Base-by-base conservation (phyloP, 2,329 filamentous ascomycete genomes). In the Neofusicoccum parvum region DNA sequence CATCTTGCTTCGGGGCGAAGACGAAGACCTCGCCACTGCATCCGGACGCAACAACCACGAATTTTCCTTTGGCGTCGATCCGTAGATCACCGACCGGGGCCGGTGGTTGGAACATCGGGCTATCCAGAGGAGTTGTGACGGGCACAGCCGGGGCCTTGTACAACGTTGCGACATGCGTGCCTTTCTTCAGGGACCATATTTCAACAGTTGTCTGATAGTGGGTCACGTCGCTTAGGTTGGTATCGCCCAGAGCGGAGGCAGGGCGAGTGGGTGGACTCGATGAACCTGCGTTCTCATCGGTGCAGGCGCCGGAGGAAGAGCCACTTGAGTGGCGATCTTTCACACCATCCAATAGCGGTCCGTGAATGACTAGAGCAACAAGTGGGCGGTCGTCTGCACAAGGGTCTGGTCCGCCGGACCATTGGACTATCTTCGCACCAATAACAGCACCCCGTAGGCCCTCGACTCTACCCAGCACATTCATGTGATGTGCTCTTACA, bases 131-230 rank as follows among this genome's bases (percentile, higher is more conserved):
- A 67, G 86, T 80, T 72, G 85, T 82, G 71, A 91, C 77, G 53
- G 87, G 80, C 63, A 87, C 81, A 74, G 87, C 83, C 58, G 91
- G 86, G 49, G 90, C 88, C 71, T 88, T 86, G 67, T 96, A 88
- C 9, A 98, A 81, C 0, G 91, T 90, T 32, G 89, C 86, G 64
- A 97, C 79, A 64, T 87, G 86, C 67, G 86, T 84, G 71, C 88
- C 89, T n/a, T 89, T 91, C 70, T 86, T 88, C 67, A 98, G 80
- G 0, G 94, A 97, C 77, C 94, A 96, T 0, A 98, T 82, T 70
- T 97, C 92, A 5, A 97, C 92, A 0, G 90, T 90, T 0, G 94
- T 97, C 77, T 96, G 93, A 72, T 94, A 96, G 53, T 85, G 84
- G 58, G 87, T 85, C 66, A 88, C 81, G 49, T 72, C 72, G 17